Evolutionary conservation across 1,139 yeast species (phyloP), one percentile per base, ranked within the genome.

Genomic region (Nakaseomyces glabratus): DNA sequence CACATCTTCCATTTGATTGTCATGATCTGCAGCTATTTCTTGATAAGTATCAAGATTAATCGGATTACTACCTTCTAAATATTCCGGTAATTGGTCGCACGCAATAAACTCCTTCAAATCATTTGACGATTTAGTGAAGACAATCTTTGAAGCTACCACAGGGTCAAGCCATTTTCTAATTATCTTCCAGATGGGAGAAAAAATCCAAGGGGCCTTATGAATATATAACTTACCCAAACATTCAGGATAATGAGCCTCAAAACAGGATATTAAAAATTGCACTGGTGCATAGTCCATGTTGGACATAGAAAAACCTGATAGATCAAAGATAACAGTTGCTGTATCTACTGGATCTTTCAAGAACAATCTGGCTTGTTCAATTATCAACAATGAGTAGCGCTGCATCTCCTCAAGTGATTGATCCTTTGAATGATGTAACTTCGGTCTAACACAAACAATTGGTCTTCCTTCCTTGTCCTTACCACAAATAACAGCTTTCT

Each of bases 201-300:
- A 85, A 31, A 85, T 69, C 93, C 94, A 82, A 5, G 95, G 95
- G 0, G 95, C 94, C 47, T 80, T 80, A 61, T 85, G 93, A 43
- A 85, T 75, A 50, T 82, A 66, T 35, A 85, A 60, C 36, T 71
- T 71, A 12, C 93, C 93, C 33, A 85, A 66, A 34, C 80, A 76
- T 58, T 85, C 95, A 1, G 95, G 95, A 55, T 82, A 85, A 55
- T 82, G 86, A 1, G 85, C 85, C 61, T 85, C 94, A 53, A 85
- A 82, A 41, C 82, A 74, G 37, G 71, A 68, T 40, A 82, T 74
- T 60, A 85, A 69, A 59, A 80, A 84, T 58, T 80, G 80, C 35
- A 84, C 86, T 3, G 93, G 84, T 6, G 71, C 67, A 51, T 81
- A 80, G 59, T 85, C 95, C 80, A 85, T 84, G 57, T 84, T 85